A percentile compares a stretch with the other conserved stretches of the same genome.
Evolutionary conservation across 2,329 filamentous ascomycete genomes (phyloP).

Genomic region (Alternaria sp.): DNA sequence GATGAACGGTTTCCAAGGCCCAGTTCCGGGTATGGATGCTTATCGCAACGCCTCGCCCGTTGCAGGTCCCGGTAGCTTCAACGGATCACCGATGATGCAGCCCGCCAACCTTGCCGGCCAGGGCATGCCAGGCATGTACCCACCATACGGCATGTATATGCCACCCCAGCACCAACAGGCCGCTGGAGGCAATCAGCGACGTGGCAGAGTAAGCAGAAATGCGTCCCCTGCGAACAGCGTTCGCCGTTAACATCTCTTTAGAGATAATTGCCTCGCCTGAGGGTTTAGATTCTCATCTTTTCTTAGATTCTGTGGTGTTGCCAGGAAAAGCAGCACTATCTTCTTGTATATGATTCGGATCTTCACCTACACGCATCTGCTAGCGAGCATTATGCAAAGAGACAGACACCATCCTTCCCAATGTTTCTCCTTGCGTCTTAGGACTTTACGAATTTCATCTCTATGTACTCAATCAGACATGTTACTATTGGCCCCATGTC

Average conservation of each 20-base stretch:
- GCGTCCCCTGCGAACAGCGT: constrained; percentile 29
- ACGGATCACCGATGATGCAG: constrained; percentile 58
- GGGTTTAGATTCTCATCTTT: constrained; percentile 5
- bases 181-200: constrained; percentile 60
- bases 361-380: constrained; percentile 30
- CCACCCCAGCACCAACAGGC: constrained; percentile 55
- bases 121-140: constrained; percentile 46
- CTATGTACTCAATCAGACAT: constrained; percentile 2
- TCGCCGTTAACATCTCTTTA: constrained; percentile 36
- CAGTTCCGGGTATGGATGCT: constrained; percentile 55
- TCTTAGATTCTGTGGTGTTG: constrained; percentile 24
- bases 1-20: constrained; percentile 53
- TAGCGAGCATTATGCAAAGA: constrained; percentile 27
- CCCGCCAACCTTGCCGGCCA: constrained; percentile 57
- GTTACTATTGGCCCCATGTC: neutral
- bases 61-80: constrained; percentile 50
- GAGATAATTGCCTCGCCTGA: constrained; percentile 33
- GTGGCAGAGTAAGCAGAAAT: constrained; percentile 61
- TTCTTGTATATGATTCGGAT: constrained; percentile 40
- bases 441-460: constrained; percentile 15
- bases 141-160: constrained; percentile 62
- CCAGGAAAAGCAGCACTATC: constrained; percentile 23
- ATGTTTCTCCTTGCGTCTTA: constrained; percentile 15
- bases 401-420: constrained; percentile 26
- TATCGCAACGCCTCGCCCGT: constrained; percentile 55